phyloP scores from a whole-genome alignment of 2,329 filamentous ascomycete species.

The Chaetomium olivaceum region DNA sequence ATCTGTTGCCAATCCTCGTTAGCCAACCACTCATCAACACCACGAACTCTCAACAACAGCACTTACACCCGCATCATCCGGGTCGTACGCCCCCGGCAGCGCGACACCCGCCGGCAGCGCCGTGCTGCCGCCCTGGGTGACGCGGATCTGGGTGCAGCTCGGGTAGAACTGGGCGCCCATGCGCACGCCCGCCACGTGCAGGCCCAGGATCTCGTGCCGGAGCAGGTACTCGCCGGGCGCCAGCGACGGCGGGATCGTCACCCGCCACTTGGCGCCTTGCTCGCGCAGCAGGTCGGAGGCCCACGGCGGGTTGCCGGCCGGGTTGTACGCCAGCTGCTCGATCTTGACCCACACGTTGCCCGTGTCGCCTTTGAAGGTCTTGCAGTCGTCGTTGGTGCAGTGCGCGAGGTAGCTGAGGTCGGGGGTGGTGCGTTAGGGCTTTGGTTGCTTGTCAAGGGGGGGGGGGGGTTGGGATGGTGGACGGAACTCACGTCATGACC shows the following conservation, averaged over 20 bases:
- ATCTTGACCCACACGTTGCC: slow-evolving; percentile 43
- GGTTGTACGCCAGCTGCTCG: slow-evolving; percentile 40
- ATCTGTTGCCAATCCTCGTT: slow-evolving; percentile 11
- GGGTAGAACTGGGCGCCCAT: slow-evolving; percentile 49
- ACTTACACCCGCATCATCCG: slow-evolving; percentile 27
- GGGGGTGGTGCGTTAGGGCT: background rate
- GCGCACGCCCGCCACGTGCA: slow-evolving; percentile 40
- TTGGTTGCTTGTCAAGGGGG: background rate
- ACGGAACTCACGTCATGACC: slow-evolving; percentile 34
- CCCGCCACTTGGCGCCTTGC: slow-evolving; percentile 39
- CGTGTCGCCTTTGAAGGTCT: slow-evolving; percentile 38
- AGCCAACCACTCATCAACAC: background rate
- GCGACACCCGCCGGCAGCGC: slow-evolving; percentile 25
- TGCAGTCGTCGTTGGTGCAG: slow-evolving; percentile 37
- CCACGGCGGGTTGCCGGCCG: slow-evolving; percentile 37
- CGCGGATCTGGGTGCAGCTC: slow-evolving; percentile 39
- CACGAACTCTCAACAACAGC: background rate
- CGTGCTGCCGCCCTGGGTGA: slow-evolving; percentile 25
- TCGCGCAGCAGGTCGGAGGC: slow-evolving; percentile 39
- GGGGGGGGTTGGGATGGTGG: background rate
- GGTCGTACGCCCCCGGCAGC: slow-evolving; percentile 28
- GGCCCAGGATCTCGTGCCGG: slow-evolving; percentile 49
- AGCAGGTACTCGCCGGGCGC: slow-evolving; percentile 43
- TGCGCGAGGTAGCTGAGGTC: slow-evolving; percentile 38
- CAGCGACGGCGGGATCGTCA: slow-evolving; percentile 37